Evolutionary conservation across 164 flowering plant genomes (phyloP).

Genomic region (Nymphaea thermarum): DNA sequence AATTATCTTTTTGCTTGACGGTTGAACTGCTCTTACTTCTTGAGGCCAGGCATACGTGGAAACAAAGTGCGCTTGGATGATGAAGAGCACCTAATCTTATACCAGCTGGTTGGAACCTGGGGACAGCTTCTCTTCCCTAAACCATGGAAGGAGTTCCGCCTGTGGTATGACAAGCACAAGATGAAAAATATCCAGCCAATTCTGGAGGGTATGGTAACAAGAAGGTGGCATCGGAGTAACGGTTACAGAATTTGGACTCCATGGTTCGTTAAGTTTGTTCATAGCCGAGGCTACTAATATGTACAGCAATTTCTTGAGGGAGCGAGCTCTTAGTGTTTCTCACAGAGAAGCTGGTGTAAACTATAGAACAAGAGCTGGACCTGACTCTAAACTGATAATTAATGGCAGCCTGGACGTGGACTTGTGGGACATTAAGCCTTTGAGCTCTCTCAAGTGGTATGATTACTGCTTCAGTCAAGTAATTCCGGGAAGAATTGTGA

Average conservation of each 20-base stretch:
- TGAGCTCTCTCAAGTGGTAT: conserved; percentile 67
- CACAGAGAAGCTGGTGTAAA: conserved; percentile 95
- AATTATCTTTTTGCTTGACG: neutral
- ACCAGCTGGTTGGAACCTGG: conserved; percentile 97
- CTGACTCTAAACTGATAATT: conserved; percentile 67
- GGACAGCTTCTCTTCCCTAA: conserved; percentile 97
- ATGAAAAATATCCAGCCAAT: conserved; percentile 66
- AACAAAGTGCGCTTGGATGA: conserved; percentile 62
- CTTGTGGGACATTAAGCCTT: conserved; percentile 39
- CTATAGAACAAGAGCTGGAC: conserved; percentile 89
- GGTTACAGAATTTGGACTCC: conserved; percentile 98
- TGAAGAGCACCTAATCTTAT: conserved; percentile 57
- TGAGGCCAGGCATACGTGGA: conserved; percentile 78
- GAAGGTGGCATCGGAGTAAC: conserved; percentile 89
- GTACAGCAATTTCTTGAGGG: conserved; percentile 61
- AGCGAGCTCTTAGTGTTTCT: conserved; percentile 76
- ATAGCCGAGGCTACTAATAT: conserved; percentile 84
- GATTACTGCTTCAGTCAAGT: conserved; percentile 90
- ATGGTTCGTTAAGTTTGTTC: conserved; percentile 93
- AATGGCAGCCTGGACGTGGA: conserved; percentile 34
- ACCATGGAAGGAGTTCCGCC: conserved; percentile 95
- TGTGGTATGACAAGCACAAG: conserved; percentile 87
- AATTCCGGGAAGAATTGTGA: conserved; percentile 42
- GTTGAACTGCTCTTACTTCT: neutral
- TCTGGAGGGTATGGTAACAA: conserved; percentile 95